Percentiles rank a stretch among this genome's conserved stretches.
Evolutionary conservation across 768 basidiomycete genomes (phyloP).

Genomic region (Kwoniella europaea): DNA sequence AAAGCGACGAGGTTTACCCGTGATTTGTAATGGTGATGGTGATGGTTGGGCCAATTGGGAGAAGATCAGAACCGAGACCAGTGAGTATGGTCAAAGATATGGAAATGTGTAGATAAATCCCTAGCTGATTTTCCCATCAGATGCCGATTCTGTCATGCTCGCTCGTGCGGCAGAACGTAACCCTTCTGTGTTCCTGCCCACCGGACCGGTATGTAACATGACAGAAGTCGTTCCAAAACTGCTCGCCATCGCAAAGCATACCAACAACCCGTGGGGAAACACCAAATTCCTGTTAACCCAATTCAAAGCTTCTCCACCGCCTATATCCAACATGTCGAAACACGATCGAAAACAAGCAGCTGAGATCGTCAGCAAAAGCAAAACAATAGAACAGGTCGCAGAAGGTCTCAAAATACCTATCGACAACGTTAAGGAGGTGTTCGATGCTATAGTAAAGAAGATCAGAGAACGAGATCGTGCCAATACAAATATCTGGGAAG

Average conservation of each 20-base stretch:
- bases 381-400: slow-evolving; percentile 58
- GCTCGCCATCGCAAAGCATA: slow-evolving; percentile 64
- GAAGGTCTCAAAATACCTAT: slow-evolving; percentile 28
- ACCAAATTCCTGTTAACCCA: slow-evolving; percentile 87
- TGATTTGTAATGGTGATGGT: slow-evolving; percentile 95
- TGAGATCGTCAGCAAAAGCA: slow-evolving; percentile 66
- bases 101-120: neutral
- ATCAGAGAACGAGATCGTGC: slow-evolving; percentile 5
- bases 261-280: slow-evolving; percentile 77
- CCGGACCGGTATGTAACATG: slow-evolving; percentile 67
- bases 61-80: slow-evolving; percentile 74
- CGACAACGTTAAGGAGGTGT: slow-evolving; percentile 25
- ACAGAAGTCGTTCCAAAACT: slow-evolving; percentile 74
- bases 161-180: slow-evolving; percentile 93
- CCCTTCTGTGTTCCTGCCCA: slow-evolving; percentile 78
- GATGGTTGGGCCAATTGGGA: slow-evolving; percentile 76
- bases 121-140: slow-evolving; percentile 56
- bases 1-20: slow-evolving; percentile 76
- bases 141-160: slow-evolving; percentile 92
- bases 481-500: slow-evolving; percentile 25
- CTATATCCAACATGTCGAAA: slow-evolving; percentile 62
- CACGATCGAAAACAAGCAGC: slow-evolving; percentile 66
- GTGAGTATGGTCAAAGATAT: slow-evolving; percentile 60
- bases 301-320: slow-evolving; percentile 72
- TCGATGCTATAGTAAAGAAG: slow-evolving; percentile 30